Evolutionary conservation across 1,284 basidiomycete genomes (phyloP).

Genomic region (Ganoderma resinaceum): DNA sequence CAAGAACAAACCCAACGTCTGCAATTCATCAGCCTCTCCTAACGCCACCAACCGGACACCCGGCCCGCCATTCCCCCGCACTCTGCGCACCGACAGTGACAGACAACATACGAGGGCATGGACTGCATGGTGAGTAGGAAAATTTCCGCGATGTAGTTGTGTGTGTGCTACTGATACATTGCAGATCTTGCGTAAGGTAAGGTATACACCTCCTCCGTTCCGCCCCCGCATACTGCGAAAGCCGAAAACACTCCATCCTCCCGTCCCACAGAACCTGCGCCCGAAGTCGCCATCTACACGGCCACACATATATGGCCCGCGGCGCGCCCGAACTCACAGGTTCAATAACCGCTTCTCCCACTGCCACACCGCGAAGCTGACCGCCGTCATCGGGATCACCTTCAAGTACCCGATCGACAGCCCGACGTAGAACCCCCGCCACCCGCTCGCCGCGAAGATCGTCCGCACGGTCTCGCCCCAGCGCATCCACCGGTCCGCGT

Average conservation of each 20-base stretch:
- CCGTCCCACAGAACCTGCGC: neutral
- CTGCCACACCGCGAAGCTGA: conserved; percentile 83
- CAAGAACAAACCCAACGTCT: neutral
- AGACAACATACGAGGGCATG: neutral
- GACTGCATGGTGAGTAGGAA: neutral
- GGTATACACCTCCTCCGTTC: neutral
- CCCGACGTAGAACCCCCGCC: conserved; percentile 94
- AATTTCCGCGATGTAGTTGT: conserved; percentile 6
- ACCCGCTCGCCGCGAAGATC: conserved; percentile 78
- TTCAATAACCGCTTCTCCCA: conserved; percentile 68
- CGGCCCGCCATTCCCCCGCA: neutral
- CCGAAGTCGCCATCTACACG: neutral
- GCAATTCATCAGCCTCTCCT: neutral
- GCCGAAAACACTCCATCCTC: neutral
- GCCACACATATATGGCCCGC: neutral
- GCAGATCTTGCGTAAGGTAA: conserved; percentile 8
- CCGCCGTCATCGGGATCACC: conserved; percentile 96
- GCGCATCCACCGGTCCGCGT: conserved; percentile 79
- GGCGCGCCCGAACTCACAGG: conserved; percentile 2
- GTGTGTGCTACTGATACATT: conserved; percentile 22
- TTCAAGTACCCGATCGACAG: conserved; percentile 95
- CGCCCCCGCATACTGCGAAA: neutral
- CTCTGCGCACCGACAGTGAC: no score
- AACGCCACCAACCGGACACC: neutral
- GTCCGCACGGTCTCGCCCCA: conserved; percentile 79